Conservation (phyloP, 2,329 filamentous ascomycete genomes). For the Nemania sp. region DNA sequence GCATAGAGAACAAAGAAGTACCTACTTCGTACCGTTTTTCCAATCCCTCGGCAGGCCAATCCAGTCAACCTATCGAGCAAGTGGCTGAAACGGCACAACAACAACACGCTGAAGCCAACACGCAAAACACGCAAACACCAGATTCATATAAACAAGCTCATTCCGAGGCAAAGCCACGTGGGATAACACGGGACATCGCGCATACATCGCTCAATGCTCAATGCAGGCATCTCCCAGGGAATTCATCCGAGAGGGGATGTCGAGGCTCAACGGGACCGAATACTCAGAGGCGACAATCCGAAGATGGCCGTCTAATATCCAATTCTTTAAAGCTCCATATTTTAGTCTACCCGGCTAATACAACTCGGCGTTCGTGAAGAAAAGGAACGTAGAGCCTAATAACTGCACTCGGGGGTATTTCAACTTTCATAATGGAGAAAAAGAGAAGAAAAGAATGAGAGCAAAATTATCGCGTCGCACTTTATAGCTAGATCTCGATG, state of each 20-base stretch:
- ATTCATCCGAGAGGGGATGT: slow-evolving; percentile 5
- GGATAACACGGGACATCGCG: neutral
- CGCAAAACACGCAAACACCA: no score
- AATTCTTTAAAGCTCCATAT: slow-evolving; percentile 66
- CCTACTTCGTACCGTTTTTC: no score
- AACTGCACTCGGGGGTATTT: slow-evolving; percentile 57
- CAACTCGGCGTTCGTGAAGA: slow-evolving; percentile 55
- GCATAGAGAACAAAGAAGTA: no score
- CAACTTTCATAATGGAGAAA: slow-evolving; percentile 54
- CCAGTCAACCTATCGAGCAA: no score
- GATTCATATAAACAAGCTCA: no score
- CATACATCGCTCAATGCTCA: neutral
- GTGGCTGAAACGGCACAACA: no score
- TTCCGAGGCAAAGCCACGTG: no score
- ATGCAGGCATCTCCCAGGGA: neutral
- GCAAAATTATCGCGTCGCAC: slow-evolving; percentile 13
- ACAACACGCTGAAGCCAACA: no score
- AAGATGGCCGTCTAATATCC: slow-evolving; percentile 52
- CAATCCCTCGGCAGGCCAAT: no score
- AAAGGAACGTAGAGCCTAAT: slow-evolving; percentile 53
- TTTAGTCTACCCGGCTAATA: slow-evolving; percentile 61
- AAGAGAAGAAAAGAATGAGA: slow-evolving; percentile 32
- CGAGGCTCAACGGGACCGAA: slow-evolving; percentile 63
- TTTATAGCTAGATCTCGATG: slow-evolving; percentile 16
- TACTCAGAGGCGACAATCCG: slow-evolving; percentile 45